These are phyloP conservation scores for Eucalyptus regnans DNA, from an alignment of 345 rosid genomes.

Conservation along the genomic window DNA sequence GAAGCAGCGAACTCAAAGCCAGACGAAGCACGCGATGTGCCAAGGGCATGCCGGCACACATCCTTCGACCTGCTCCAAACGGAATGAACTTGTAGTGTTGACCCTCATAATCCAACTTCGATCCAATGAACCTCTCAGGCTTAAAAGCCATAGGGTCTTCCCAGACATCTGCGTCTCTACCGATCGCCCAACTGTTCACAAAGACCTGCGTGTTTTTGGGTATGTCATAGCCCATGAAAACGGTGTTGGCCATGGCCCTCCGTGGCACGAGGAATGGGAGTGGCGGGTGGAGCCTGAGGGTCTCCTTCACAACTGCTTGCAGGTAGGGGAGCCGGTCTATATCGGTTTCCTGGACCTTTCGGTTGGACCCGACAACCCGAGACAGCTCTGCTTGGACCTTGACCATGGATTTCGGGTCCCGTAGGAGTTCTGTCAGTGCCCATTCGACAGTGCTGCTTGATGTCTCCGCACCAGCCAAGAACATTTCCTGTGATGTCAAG, in stretches of 20 bases:
- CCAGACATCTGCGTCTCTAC: constrained; percentile 43
- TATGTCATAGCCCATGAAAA: constrained; percentile 32
- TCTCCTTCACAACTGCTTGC: no score
- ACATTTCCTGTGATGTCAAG: no score
- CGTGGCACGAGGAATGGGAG: constrained; percentile 46
- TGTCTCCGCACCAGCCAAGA: no score
- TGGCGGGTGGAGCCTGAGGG: constrained; percentile 13
- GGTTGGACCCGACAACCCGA: no score
- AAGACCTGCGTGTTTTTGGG: constrained; percentile 36
- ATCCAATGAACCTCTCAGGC: constrained; percentile 27
- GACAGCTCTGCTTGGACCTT: no score
- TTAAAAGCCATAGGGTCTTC: constrained; percentile 10
- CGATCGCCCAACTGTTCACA: constrained; percentile 53
- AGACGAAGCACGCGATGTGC: constrained; percentile 15
- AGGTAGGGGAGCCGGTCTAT: no score
- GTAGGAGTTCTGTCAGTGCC: no score
- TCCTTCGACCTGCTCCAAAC: constrained; percentile 34
- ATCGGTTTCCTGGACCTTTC: no score
- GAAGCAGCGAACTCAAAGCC: constrained; percentile 21
- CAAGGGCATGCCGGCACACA: constrained; percentile 24
- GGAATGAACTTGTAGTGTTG: constrained; percentile 7
- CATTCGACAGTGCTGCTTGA: no score
- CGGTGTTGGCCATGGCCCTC: constrained; percentile 24
- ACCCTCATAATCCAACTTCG: constrained; percentile 10
- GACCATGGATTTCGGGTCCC: no score